A percentile compares a stretch with the other conserved stretches of the same genome.
Evolutionary conservation across 2,329 filamentous ascomycete species (phyloP).

Genomic region (Fusarium coicis): DNA sequence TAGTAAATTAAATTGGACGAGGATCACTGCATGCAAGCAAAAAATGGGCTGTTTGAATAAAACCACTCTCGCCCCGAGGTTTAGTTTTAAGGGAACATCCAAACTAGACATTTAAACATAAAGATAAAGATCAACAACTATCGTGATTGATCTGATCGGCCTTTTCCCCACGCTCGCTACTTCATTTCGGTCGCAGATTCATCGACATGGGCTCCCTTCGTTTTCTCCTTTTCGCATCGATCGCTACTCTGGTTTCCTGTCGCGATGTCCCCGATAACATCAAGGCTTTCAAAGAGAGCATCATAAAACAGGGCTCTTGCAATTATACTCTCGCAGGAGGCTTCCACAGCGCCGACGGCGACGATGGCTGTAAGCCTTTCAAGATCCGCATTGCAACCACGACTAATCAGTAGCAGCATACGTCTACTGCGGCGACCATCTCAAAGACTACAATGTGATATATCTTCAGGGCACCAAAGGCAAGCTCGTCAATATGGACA

Average conservation of each 20-base stretch:
- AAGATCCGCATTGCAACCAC: no score
- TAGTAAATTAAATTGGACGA: constrained; percentile 16
- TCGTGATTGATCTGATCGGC: constrained; percentile 1
- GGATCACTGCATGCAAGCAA: constrained; percentile 2
- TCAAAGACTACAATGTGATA: constrained; percentile 54
- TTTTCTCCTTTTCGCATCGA: constrained; percentile 35
- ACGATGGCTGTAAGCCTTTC: constrained; percentile 48
- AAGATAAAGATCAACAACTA: constrained; percentile 15
- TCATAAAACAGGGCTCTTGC: constrained; percentile 53
- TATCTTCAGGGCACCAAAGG: constrained; percentile 58
- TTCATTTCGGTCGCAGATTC: neutral
- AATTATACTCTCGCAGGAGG: constrained; percentile 51
- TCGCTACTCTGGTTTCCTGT: constrained; percentile 41
- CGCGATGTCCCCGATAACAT: constrained; percentile 56
- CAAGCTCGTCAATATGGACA: constrained; percentile 64
- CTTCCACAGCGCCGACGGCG: constrained; percentile 53
- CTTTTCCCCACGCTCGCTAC: constrained; percentile 18
- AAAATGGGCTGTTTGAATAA: neutral
- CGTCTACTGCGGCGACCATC: constrained; percentile 60
- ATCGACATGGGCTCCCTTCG: constrained; percentile 35
- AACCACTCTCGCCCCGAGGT: neutral
- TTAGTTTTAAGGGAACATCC: neutral
- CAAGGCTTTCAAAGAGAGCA: constrained; percentile 53
- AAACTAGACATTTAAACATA: neutral
- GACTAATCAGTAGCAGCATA: constrained; percentile 42